These are phyloP conservation scores for Candida cerambycidarum DNA, from an alignment of 805 yeast genomes.

Conservation along the genomic window DNA sequence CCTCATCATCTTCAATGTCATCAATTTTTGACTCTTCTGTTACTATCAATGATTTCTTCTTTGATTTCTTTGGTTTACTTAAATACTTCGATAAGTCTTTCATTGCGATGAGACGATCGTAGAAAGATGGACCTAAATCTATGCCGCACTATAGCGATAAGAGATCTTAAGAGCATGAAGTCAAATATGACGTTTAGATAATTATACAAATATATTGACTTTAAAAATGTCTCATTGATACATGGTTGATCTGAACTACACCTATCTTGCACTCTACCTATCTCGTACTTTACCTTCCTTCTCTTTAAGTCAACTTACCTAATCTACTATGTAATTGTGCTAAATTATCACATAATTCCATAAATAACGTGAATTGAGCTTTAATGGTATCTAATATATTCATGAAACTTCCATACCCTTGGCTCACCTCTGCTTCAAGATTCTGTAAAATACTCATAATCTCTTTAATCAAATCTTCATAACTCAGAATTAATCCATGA, in stretches of 20 bases:
- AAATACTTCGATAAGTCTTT: slow-evolving; percentile 9
- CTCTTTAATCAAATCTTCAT: slow-evolving; percentile 64
- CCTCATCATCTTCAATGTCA: not conserved
- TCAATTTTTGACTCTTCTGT: slow-evolving; percentile 9
- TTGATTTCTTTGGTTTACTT: slow-evolving; percentile 11
- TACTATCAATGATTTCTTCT: slow-evolving; percentile 8
- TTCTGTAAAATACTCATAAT: slow-evolving; percentile 52
- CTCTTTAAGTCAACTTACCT: slow-evolving; percentile 5
- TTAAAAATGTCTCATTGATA: not conserved
- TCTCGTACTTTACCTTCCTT: too few relatives aligned
- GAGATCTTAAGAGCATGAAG: not conserved
- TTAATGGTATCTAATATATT: slow-evolving; percentile 60
- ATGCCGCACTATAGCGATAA: not conserved
- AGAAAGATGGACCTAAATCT: too few relatives aligned
- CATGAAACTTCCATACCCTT: slow-evolving; percentile 40
- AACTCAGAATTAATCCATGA: slow-evolving; percentile 48
- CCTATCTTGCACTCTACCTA: too few relatives aligned
- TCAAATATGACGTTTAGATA: too few relatives aligned
- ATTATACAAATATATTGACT: not conserved
- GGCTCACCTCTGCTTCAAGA: slow-evolving; percentile 36
- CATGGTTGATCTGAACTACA: not conserved
- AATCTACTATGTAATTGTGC: slow-evolving; percentile 62
- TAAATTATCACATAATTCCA: slow-evolving; percentile 72
- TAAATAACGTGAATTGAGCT: slow-evolving; percentile 67
- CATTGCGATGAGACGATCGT: slow-evolving; percentile 7